These are phyloP conservation scores for Diaporthe velutina DNA, from an alignment of 2,329 filamentous ascomycete genomes.

Conservation along the genomic window DNA sequence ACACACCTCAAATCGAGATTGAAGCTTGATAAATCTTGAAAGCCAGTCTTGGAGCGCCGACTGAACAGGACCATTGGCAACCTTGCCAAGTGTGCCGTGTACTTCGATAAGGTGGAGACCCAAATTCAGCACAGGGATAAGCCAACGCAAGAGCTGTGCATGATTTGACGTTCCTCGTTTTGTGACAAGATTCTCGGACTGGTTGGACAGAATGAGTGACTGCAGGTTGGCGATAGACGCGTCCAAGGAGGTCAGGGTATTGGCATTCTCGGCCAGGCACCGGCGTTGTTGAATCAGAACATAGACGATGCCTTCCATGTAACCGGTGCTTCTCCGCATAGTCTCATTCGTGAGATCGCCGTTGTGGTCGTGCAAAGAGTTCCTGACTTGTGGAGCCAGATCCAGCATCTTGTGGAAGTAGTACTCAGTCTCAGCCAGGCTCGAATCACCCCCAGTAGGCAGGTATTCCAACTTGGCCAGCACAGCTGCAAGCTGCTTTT, in stretches of 20 bases:
- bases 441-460: constrained; percentile 45
- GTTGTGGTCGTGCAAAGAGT: constrained; percentile 79
- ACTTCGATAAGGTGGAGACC: constrained; percentile 72
- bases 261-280: constrained; percentile 57
- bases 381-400: constrained; percentile 76
- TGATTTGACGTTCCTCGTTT: constrained; percentile 43
- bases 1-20: constrained; percentile 56
- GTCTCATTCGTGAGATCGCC: constrained; percentile 88
- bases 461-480: constrained; percentile 70
- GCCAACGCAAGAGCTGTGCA: constrained; percentile 64
- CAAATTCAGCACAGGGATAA: constrained; percentile 76
- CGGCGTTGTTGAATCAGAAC: constrained; percentile 72
- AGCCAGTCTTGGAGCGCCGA: constrained; percentile 64
- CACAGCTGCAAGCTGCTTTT: constrained; percentile 78
- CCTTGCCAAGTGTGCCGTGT: constrained; percentile 74
- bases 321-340: constrained; percentile 82
- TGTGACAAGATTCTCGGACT: constrained; percentile 42
- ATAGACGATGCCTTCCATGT: constrained; percentile 87
- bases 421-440: constrained; percentile 68
- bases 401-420: constrained; percentile 86
- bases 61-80: constrained; percentile 60
- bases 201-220: constrained; percentile 48
- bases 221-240: constrained; percentile 52
- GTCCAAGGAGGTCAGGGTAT: constrained; percentile 55
- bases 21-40: constrained; percentile 59